phyloP scores from a whole-genome alignment of 2,329 filamentous ascomycete species.

The Nigrospora osmanthi region DNA sequence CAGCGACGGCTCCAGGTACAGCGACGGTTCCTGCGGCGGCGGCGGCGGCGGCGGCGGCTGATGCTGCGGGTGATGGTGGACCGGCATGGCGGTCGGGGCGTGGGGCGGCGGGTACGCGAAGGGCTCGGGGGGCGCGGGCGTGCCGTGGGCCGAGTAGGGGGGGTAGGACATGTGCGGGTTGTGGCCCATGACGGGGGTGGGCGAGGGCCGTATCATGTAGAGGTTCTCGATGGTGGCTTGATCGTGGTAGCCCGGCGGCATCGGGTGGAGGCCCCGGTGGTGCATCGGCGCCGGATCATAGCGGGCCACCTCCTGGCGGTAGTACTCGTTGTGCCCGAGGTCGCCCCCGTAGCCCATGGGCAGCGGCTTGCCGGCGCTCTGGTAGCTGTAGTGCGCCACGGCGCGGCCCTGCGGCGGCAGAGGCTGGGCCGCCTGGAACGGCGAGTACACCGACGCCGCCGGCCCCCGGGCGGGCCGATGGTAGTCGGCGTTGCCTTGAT shows the following conservation, averaged over 20 bases:
- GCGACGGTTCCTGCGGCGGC: neutral
- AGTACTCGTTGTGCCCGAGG: neutral
- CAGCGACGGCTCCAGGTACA: neutral
- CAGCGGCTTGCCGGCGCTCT: neutral
- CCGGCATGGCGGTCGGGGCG: neutral
- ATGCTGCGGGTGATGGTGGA: neutral
- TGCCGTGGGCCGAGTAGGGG: neutral
- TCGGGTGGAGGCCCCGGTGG: neutral
- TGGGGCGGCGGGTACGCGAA: conserved; percentile 1
- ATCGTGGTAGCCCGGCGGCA: neutral
- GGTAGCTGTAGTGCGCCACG: conserved; percentile 2
- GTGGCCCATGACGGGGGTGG: neutral
- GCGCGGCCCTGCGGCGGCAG: conserved; percentile 5
- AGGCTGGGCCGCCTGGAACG: conserved; percentile 25
- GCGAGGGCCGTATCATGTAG: neutral
- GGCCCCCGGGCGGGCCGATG: conserved; percentile 16
- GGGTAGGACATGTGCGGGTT: neutral
- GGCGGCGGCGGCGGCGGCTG: neutral
- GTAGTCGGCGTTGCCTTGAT: conserved; percentile 20
- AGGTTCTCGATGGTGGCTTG: neutral
- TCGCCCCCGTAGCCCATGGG: neutral
- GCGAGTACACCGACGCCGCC: conserved; percentile 18
- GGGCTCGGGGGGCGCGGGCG: neutral
- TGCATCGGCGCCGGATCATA: neutral
- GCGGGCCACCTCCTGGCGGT: neutral